These are phyloP conservation scores for Globisporangium abappressorium DNA, from an alignment of 352 stramenopile species.

Conservation along the genomic window DNA sequence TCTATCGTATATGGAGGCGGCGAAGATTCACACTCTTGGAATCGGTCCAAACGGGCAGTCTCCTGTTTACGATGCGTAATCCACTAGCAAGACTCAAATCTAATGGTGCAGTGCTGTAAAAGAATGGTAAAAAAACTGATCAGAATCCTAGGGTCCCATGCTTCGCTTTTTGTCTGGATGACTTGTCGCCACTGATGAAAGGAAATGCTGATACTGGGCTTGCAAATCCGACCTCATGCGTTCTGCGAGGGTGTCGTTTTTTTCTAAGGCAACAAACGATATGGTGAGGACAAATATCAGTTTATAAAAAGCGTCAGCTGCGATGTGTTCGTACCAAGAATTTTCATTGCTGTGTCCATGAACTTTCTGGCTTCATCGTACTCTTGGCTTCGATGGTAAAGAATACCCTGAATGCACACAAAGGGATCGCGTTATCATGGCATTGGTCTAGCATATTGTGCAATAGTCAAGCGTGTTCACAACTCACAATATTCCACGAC, in stretches of 20 bases:
- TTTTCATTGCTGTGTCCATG: slow-evolving; percentile 37
- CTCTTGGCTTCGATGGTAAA: slow-evolving; percentile 30
- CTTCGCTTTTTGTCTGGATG: slow-evolving; percentile 8
- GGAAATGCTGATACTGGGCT: slow-evolving; percentile 40
- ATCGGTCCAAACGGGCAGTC: slow-evolving; percentile 36
- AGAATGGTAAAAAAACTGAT: not conserved
- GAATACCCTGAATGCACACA: slow-evolving; percentile 28
- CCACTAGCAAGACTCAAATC: not conserved
- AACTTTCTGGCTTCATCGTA: slow-evolving; percentile 34
- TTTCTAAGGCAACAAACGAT: slow-evolving; percentile 18
- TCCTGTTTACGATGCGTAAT: slow-evolving; percentile 56
- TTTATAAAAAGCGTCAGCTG: not conserved
- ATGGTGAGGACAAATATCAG: not conserved
- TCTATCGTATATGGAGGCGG: slow-evolving; percentile 67
- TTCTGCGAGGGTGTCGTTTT: slow-evolving; percentile 24
- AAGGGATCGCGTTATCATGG: not conserved
- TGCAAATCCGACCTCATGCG: slow-evolving; percentile 35
- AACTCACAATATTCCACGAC: slow-evolving; percentile 71
- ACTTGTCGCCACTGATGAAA: slow-evolving; percentile 15
- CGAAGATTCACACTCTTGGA: slow-evolving; percentile 63
- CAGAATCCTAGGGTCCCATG: not conserved
- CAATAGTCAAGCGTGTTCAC: not conserved
- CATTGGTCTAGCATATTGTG: not conserved
- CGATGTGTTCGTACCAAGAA: slow-evolving; percentile 29
- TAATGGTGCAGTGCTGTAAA: not conserved